Conservation (phyloP, 768 basidiomycete genomes). For the Cyclocybe cylindracea region DNA sequence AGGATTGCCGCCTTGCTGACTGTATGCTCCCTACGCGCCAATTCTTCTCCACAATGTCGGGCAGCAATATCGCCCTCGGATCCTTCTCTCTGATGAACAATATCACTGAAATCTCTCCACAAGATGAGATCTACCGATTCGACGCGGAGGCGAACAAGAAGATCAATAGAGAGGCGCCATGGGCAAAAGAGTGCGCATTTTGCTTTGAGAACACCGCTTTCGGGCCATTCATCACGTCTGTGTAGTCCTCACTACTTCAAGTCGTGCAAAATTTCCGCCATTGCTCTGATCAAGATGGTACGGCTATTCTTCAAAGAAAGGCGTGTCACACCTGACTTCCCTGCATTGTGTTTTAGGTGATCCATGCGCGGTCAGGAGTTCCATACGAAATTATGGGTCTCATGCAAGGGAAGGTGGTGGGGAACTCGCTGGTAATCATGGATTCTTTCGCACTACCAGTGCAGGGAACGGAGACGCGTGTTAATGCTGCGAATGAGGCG, state of each 20-base stretch:
- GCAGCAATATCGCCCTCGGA: slow-evolving; percentile 66
- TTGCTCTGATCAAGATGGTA: slow-evolving; percentile 96
- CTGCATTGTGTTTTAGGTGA: slow-evolving; percentile 59
- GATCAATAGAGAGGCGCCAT: slow-evolving; percentile 73
- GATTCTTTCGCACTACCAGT: slow-evolving; percentile 98
- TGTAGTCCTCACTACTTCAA: slow-evolving; percentile 79
- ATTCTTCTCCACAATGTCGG: slow-evolving; percentile 26
- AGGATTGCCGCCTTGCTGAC: no score
- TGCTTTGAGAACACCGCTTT: not conserved
- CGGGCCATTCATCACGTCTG: not conserved
- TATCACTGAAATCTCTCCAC: slow-evolving; percentile 61
- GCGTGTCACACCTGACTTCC: not conserved
- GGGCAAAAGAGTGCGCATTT: slow-evolving; percentile 70
- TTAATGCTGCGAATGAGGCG: slow-evolving; percentile 94
- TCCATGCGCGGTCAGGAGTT: slow-evolving; percentile 93
- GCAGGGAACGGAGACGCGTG: slow-evolving; percentile 96
- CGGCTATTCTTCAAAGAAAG: slow-evolving; percentile 3
- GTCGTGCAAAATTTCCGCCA: slow-evolving; percentile 91
- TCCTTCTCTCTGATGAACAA: slow-evolving; percentile 76
- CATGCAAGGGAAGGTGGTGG: slow-evolving; percentile 95
- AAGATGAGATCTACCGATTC: slow-evolving; percentile 80
- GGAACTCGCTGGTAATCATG: slow-evolving; percentile 80
- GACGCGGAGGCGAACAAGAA: slow-evolving; percentile 66
- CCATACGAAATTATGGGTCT: slow-evolving; percentile 99
- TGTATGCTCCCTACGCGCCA: no score